A percentile compares a stretch with the other conserved stretches of the same genome.
These are phyloP conservation scores for Gossypium bickii DNA, from an alignment of 345 rosid genomes.

Conservation along the genomic window DNA sequence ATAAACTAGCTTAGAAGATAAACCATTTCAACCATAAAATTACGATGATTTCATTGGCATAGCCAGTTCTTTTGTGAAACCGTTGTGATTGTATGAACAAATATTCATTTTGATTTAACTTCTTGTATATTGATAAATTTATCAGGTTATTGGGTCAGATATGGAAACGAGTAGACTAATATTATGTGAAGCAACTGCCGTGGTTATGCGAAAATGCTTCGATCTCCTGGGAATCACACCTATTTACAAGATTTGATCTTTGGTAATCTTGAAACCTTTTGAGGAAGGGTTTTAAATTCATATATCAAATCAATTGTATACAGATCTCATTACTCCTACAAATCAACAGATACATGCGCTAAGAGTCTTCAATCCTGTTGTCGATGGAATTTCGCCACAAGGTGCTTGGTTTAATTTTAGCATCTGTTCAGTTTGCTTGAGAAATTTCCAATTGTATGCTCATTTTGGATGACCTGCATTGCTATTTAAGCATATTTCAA, in stretches of 20 bases:
- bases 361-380: too few species aligned
- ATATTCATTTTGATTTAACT: conserved; percentile 1
- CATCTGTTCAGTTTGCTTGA: neutral
- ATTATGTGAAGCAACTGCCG: conserved; percentile 85
- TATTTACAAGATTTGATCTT: conserved; percentile 67
- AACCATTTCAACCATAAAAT: neutral
- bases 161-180: conserved; percentile 81
- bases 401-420: too few species aligned
- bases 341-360: too few species aligned
- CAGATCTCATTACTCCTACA: too few species aligned
- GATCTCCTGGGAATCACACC: conserved; percentile 71
- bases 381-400: too few species aligned
- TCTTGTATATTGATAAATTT: conserved; percentile 11
- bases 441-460: neutral
- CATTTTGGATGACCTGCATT: neutral
- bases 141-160: conserved; percentile 73
- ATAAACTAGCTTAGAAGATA: neutral
- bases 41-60: neutral
- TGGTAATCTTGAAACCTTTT: too few species aligned
- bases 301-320: too few species aligned
- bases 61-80: neutral
- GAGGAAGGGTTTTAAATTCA: too few species aligned
- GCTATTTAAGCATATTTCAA: neutral
- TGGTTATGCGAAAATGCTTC: conserved; percentile 90
- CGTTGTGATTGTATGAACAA: neutral